Evolutionary conservation across 805 yeast species (phyloP), one percentile per base, ranked within the genome.

Genomic region (Ogataea salicorniae): DNA sequence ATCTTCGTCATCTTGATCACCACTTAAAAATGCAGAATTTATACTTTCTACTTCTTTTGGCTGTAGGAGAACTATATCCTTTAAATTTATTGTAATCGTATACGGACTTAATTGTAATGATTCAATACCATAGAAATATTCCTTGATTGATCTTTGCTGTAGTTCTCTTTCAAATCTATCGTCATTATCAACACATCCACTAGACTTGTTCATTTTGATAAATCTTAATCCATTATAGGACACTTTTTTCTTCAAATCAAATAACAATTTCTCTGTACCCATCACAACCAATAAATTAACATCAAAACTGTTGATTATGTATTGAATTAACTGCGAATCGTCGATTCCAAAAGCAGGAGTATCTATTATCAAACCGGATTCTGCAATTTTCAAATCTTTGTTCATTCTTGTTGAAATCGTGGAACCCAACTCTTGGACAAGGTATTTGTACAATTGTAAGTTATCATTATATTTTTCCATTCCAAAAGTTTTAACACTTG

Each of bases 71-170:
- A 74, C 68, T 9, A 87, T 68, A 47, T 81, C 84, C 15, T 75
- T 73, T 47, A 76, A 71, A 58, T 81, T 88, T 2, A 83, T 81
- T 20, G 90, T 88, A 1, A 89, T 79, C 5, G 95, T 86, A 64
- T 83, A 91, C 2, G 99, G 98, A 17, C 95, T 84, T 45, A 94
- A 72, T 5, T 82, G 79, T 5, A 80, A 75, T 40, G 74, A 74
- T 17, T 74, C 67, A 6, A 77, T 77, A 2, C 99, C 99, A 61
- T 94, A 89, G 59, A 94, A 94, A 64, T 94, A 94, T 60, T 91
- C 95, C 60, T 81, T 81, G 46, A 92, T 89, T 5, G 84, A 72
- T 38, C 79, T 75, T 57, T 90, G 88, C 63, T 92, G 98, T 20
- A 76, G 46, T 35, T 83, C 79, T 59, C 98, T 74, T 35, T 74